These are phyloP conservation scores for Zasmidium angulare DNA, from an alignment of 2,329 filamentous ascomycete genomes.

Conservation along the genomic window DNA sequence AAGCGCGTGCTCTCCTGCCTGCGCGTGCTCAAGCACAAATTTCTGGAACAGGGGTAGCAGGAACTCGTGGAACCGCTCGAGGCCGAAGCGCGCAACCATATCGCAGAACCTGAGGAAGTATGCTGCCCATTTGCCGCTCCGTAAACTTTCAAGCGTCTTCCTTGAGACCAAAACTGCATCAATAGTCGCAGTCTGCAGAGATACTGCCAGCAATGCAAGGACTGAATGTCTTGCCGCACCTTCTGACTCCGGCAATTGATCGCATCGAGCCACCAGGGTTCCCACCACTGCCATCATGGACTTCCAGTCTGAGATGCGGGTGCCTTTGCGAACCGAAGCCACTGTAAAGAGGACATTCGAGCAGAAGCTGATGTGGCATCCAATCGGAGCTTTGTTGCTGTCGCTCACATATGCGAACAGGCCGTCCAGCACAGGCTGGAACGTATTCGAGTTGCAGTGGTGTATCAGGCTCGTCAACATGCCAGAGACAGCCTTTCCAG, in stretches of 20 bases:
- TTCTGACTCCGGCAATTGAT: slow-evolving; percentile 20
- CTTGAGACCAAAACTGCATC: slow-evolving; percentile 73
- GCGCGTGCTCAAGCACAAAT: slow-evolving; percentile 65
- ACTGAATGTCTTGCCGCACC: slow-evolving; percentile 34
- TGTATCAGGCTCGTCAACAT: slow-evolving; percentile 80
- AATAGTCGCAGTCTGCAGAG: slow-evolving; percentile 74
- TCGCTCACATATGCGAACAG: slow-evolving; percentile 54
- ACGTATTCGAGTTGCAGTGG: slow-evolving; percentile 72
- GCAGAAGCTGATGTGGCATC: slow-evolving; percentile 42
- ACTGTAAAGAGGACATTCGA: slow-evolving; percentile 63
- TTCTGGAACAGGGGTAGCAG: slow-evolving; percentile 79
- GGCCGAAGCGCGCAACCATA: slow-evolving; percentile 71
- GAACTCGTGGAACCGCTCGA: slow-evolving; percentile 73
- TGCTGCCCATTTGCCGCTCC: slow-evolving; percentile 62
- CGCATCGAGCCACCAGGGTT: slow-evolving; percentile 31
- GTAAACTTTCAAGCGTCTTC: slow-evolving; percentile 63
- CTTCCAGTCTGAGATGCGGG: slow-evolving; percentile 71
- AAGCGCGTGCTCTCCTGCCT: slow-evolving; percentile 1
- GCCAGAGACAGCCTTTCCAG: slow-evolving; percentile 65
- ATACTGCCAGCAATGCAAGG: slow-evolving; percentile 57
- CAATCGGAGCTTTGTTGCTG: slow-evolving; percentile 36
- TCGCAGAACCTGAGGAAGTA: slow-evolving; percentile 86
- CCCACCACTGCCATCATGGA: slow-evolving; percentile 53
- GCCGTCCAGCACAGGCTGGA: slow-evolving; percentile 65
- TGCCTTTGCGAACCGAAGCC: slow-evolving; percentile 78